Evolutionary conservation across 2,329 filamentous ascomycete species (phyloP).

Genomic region (Tolypocladium ophioglossoides): DNA sequence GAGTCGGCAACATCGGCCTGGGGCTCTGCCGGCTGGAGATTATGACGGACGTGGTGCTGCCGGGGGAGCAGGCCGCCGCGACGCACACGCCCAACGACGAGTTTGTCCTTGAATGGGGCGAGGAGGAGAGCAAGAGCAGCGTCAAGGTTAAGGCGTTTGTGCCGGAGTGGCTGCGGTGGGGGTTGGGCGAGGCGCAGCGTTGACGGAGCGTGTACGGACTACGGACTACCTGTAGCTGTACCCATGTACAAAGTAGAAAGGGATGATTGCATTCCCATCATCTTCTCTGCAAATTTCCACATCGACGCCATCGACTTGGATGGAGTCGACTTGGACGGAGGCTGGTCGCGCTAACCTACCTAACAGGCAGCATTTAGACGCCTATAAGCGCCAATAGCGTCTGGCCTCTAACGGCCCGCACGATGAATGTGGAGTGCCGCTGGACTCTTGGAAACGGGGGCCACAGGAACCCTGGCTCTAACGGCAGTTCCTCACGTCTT

Average conservation of each 20-base stretch:
- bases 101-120: slow-evolving; percentile 46
- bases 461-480: too few species aligned
- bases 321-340: too few species aligned
- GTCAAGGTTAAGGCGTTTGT: slow-evolving; percentile 70
- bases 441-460: too few species aligned
- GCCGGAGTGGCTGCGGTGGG: slow-evolving; percentile 57
- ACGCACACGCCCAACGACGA: slow-evolving; percentile 51
- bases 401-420: too few species aligned
- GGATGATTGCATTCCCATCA: neutral
- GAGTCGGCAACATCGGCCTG: slow-evolving; percentile 77
- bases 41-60: slow-evolving; percentile 73
- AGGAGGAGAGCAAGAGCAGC: slow-evolving; percentile 24
- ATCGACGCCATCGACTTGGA: too few species aligned
- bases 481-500: too few species aligned
- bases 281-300: neutral
- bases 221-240: neutral
- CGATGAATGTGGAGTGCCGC: neutral
- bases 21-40: slow-evolving; percentile 79
- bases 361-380: too few species aligned
- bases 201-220: slow-evolving; percentile 3
- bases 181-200: slow-evolving; percentile 21
- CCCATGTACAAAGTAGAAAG: neutral
- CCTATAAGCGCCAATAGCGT: too few species aligned
- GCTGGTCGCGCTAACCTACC: too few species aligned
- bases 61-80: slow-evolving; percentile 54